phyloP scores from a whole-genome alignment of 352 stramenopile species.

The Phytophthora pseudosyringae region DNA sequence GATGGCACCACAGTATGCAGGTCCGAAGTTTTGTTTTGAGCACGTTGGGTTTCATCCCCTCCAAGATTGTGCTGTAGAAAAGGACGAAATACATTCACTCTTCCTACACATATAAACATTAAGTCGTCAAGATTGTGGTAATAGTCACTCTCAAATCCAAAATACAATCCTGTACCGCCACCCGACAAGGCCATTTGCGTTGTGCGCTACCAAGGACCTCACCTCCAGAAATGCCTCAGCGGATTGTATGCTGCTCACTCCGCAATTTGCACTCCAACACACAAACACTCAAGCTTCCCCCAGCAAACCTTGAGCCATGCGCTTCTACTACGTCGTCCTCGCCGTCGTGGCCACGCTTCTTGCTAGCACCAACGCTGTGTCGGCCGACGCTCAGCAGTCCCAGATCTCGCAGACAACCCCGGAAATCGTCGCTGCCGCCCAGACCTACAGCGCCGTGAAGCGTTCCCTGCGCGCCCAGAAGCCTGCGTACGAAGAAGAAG shows the following conservation, averaged over 20 bases:
- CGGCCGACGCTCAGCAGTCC: neutral
- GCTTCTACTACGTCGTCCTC: neutral
- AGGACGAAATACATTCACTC: too few relatives aligned
- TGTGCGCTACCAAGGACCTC: too few relatives aligned
- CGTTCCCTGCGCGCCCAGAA: conserved; percentile 12
- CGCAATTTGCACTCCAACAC: neutral
- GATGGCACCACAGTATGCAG: too few relatives aligned
- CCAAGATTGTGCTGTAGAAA: too few relatives aligned
- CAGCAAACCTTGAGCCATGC: neutral
- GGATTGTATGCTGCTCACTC: neutral
- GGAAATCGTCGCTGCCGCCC: neutral
- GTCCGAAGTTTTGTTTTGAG: too few relatives aligned
- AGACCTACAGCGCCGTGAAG: conserved; percentile 3
- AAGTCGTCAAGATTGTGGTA: too few relatives aligned
- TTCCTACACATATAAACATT: too few relatives aligned
- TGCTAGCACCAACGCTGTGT: conserved; percentile 5
- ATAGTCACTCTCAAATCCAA: too few relatives aligned
- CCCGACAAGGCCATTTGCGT: too few relatives aligned
- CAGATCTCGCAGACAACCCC: neutral
- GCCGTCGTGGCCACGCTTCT: conserved; percentile 2
- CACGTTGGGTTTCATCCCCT: too few relatives aligned
- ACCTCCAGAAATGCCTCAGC: too few relatives aligned
- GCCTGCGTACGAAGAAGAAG: conserved; percentile 1
- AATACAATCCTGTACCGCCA: too few relatives aligned
- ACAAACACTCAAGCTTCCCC: neutral